Percentiles rank a stretch among this genome's conserved stretches.
phyloP scores from a whole-genome alignment of 2,329 filamentous ascomycete species.

The Cercospora canescens region DNA sequence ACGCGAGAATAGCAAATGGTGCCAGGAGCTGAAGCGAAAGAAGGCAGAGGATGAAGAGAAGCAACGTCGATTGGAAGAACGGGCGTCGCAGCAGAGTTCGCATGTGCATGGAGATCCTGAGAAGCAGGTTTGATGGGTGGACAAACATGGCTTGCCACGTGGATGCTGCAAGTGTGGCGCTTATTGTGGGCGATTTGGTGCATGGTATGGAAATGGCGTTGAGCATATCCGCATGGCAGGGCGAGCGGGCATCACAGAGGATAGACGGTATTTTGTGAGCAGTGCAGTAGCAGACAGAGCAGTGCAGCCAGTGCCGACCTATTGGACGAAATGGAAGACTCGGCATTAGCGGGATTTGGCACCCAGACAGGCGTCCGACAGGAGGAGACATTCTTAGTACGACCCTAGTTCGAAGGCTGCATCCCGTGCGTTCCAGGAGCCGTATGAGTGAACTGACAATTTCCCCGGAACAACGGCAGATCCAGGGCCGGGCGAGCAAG shows the following conservation, averaged over 20 bases:
- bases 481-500: not conserved
- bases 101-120: conserved; percentile 18
- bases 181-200: too few relatives aligned
- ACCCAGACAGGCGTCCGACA: not conserved
- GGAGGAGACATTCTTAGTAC: not conserved
- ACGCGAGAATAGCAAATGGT: conserved; percentile 61
- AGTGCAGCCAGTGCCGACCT: too few relatives aligned
- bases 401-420: not conserved
- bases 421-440: not conserved
- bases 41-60: conserved; percentile 40
- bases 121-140: conserved; percentile 22
- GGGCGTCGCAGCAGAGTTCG: conserved; percentile 3
- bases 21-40: conserved; percentile 57
- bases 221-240: not conserved
- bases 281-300: not conserved
- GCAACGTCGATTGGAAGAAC: conserved; percentile 13
- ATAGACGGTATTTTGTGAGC: not conserved
- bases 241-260: not conserved
- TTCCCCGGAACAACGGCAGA: not conserved
- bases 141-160: not conserved
- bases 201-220: not conserved
- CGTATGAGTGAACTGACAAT: not conserved
- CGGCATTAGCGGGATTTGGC: not conserved
- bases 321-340: too few relatives aligned
- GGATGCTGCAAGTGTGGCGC: not conserved